Percentiles rank a stretch among this genome's conserved stretches.
phyloP scores from a whole-genome alignment of 2,329 filamentous ascomycete genomes.

The Ophiosphaerella narmari region DNA sequence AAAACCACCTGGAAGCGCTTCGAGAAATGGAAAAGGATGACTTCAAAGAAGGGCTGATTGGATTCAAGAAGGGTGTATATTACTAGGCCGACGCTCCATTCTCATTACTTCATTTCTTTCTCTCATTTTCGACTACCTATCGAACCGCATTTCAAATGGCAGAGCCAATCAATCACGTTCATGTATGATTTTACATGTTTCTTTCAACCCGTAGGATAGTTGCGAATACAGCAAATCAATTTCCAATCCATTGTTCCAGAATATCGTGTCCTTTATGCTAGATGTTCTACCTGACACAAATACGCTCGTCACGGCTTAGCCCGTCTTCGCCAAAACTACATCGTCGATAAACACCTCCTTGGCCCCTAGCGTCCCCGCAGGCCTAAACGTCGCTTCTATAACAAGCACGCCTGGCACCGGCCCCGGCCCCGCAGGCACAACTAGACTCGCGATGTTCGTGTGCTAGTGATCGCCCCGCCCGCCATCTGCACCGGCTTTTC shows the following conservation, averaged over 20 bases:
- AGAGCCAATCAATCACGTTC: not conserved
- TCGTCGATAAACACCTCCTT: conserved; percentile 4
- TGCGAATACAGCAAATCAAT: too few relatives aligned
- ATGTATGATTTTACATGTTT: not conserved
- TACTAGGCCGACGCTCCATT: conserved; percentile 18
- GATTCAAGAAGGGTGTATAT: conserved; percentile 35
- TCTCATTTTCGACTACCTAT: not conserved
- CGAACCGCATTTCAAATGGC: not conserved
- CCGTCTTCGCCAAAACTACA: not conserved
- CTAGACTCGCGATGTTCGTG: not conserved
- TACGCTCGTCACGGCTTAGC: too few relatives aligned
- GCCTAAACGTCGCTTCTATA: not conserved
- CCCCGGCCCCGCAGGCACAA: not conserved
- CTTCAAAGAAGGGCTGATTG: conserved; percentile 37
- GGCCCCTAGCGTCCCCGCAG: not conserved
- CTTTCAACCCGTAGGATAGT: too few relatives aligned
- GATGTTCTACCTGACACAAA: not conserved
- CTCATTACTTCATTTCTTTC: not conserved
- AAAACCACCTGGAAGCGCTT: conserved; percentile 22
- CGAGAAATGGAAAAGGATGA: conserved; percentile 32
- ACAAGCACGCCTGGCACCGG: not conserved
- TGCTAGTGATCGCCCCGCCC: not conserved
- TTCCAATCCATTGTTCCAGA: too few relatives aligned
- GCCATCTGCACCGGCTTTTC: conserved; percentile 1
- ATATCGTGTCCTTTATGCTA: not conserved